phyloP scores from a whole-genome alignment of 805 yeast species.

The Metschnikowia lochheadii region DNA sequence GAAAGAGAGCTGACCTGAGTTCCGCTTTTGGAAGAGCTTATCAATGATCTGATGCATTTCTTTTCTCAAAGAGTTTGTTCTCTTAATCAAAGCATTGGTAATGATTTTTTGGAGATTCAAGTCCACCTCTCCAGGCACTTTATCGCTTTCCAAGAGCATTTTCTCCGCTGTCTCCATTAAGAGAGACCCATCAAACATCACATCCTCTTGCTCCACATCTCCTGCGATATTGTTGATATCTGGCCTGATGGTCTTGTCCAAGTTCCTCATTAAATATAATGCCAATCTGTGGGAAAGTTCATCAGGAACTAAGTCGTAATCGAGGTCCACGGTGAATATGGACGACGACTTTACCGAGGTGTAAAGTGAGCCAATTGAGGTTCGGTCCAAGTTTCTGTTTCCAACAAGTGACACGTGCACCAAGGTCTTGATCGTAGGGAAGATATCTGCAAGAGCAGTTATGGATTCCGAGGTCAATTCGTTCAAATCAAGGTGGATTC shows the following conservation, averaged over 20 bases:
- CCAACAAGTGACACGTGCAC: slow-evolving; percentile 55
- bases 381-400: slow-evolving; percentile 40
- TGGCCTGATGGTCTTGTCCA: slow-evolving; percentile 42
- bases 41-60: slow-evolving; percentile 53
- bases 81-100: slow-evolving; percentile 47
- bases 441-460: slow-evolving; percentile 44
- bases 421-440: slow-evolving; percentile 45
- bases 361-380: slow-evolving; percentile 48
- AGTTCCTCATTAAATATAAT: slow-evolving; percentile 52
- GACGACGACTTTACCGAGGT: slow-evolving; percentile 46
- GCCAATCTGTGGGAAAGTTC: slow-evolving; percentile 52
- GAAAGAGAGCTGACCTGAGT: slow-evolving; percentile 43
- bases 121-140: slow-evolving; percentile 25
- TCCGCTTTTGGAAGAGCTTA: slow-evolving; percentile 43
- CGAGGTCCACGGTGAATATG: slow-evolving; percentile 51
- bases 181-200: slow-evolving; percentile 71
- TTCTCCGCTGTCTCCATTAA: slow-evolving; percentile 72
- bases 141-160: slow-evolving; percentile 39
- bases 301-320: slow-evolving; percentile 49
- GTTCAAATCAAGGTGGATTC: slow-evolving; percentile 54
- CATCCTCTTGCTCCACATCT: slow-evolving; percentile 48
- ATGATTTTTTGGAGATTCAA: slow-evolving; percentile 41
- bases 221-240: slow-evolving; percentile 20
- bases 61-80: slow-evolving; percentile 45
- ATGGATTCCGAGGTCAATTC: slow-evolving; percentile 45